A percentile compares a stretch with the other conserved stretches of the same genome.
These are phyloP conservation scores for Aspergillus fischeri DNA, from an alignment of 2,329 filamentous ascomycete species.

Conservation along the genomic window DNA sequence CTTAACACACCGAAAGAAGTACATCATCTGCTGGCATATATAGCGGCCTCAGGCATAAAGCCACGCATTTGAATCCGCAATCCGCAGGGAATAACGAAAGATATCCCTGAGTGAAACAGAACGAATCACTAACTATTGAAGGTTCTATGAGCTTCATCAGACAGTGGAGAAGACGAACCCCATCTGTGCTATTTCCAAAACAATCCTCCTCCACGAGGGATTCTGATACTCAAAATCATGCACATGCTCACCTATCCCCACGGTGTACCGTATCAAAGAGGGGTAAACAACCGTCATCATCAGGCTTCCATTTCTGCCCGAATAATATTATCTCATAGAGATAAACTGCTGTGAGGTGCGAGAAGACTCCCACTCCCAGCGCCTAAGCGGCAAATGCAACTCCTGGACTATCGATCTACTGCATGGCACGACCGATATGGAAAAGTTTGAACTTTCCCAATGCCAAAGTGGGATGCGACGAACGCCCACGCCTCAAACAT, in stretches of 20 bases:
- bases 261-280: neutral
- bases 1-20: neutral
- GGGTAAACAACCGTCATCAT: neutral
- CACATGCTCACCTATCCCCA: neutral
- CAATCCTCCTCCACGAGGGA: neutral
- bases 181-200: neutral
- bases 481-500: neutral
- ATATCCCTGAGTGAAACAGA: too few relatives aligned
- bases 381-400: neutral
- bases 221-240: neutral
- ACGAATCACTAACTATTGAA: neutral
- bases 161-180: too few relatives aligned
- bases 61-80: too few relatives aligned
- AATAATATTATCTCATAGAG: neutral
- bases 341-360: too few relatives aligned
- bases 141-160: neutral
- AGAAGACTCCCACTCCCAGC: neutral
- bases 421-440: neutral
- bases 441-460: neutral
- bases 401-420: neutral
- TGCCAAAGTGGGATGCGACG: neutral
- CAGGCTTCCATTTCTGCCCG: neutral
- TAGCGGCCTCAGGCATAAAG: neutral
- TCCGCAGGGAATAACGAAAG: too few relatives aligned
- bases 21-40: neutral